phyloP scores from a whole-genome alignment of 2,329 filamentous ascomycete species.

The Phyllosticta capitalensis region DNA sequence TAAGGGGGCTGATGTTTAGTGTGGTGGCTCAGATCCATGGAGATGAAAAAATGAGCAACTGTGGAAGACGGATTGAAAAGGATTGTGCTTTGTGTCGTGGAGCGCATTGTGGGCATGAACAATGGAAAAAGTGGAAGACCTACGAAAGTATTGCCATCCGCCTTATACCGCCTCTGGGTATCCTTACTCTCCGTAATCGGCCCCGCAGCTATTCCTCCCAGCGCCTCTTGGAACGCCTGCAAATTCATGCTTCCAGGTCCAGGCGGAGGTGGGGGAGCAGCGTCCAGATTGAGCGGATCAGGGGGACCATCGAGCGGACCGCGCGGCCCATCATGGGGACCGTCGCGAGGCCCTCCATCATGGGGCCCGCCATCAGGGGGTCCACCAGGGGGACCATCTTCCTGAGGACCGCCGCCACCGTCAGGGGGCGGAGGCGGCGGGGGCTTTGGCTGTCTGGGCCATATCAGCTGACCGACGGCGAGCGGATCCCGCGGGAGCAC shows the following conservation, averaged over 20 bases:
- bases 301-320: not conserved
- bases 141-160: constrained; percentile 7
- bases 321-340: not conserved
- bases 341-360: not conserved
- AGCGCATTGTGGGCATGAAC: not conserved
- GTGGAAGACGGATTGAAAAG: no score
- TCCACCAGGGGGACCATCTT: not conserved
- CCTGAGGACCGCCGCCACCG: no score
- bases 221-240: constrained; percentile 28
- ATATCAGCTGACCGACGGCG: not conserved
- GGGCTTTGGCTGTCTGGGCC: no score
- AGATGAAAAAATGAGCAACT: not conserved
- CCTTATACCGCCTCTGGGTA: not conserved
- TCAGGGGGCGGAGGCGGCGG: not conserved
- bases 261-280: not conserved
- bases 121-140: not conserved
- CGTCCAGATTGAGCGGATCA: not conserved
- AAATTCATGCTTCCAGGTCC: not conserved
- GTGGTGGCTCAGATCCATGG: not conserved
- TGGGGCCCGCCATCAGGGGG: not conserved
- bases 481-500: not conserved
- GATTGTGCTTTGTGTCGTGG: no score
- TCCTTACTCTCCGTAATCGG: constrained; percentile 36
- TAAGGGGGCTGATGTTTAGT: not conserved
- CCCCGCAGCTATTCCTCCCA: constrained; percentile 43